Evolutionary conservation across 495 filamentous ascomycete genomes (phyloP).

Genomic region (Aspergillus conjunctus): DNA sequence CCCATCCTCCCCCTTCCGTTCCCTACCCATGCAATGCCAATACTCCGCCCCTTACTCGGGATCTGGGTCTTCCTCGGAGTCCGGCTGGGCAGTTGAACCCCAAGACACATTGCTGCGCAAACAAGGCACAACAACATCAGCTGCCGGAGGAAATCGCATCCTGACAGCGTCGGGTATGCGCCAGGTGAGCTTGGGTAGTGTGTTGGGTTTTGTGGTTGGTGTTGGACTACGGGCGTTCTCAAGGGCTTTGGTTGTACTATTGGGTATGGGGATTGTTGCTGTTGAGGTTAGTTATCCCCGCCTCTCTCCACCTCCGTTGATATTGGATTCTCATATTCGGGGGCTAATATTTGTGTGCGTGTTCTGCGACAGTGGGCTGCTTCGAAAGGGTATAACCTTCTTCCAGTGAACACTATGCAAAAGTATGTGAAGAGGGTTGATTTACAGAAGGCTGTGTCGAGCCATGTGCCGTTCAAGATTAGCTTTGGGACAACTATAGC

Average conservation of each 20-base stretch:
- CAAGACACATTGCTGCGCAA: slow-evolving; percentile 31
- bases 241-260: slow-evolving; percentile 67
- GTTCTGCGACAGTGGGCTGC: slow-evolving; percentile 60
- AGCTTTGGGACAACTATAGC: slow-evolving; percentile 77
- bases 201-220: slow-evolving; percentile 69
- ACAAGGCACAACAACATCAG: slow-evolving; percentile 29
- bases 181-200: slow-evolving; percentile 70
- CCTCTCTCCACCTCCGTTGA: not conserved
- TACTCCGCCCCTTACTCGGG: slow-evolving; percentile 35
- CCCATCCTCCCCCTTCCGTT: slow-evolving; percentile 42
- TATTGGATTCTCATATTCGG: not conserved
- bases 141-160: slow-evolving; percentile 23
- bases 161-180: slow-evolving; percentile 55
- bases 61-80: slow-evolving; percentile 25
- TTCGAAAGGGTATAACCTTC: slow-evolving; percentile 70
- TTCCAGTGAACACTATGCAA: slow-evolving; percentile 63
- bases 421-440: slow-evolving; percentile 59
- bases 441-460: slow-evolving; percentile 60
- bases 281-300: slow-evolving; percentile 60
- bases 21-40: slow-evolving; percentile 44
- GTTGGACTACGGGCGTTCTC: slow-evolving; percentile 75
- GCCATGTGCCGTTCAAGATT: slow-evolving; percentile 75
- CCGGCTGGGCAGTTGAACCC: slow-evolving; percentile 33
- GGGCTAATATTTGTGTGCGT: not conserved
- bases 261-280: slow-evolving; percentile 69